phyloP scores from a whole-genome alignment of 176 grass and related monocot genomes.

The Typha latifolia region DNA sequence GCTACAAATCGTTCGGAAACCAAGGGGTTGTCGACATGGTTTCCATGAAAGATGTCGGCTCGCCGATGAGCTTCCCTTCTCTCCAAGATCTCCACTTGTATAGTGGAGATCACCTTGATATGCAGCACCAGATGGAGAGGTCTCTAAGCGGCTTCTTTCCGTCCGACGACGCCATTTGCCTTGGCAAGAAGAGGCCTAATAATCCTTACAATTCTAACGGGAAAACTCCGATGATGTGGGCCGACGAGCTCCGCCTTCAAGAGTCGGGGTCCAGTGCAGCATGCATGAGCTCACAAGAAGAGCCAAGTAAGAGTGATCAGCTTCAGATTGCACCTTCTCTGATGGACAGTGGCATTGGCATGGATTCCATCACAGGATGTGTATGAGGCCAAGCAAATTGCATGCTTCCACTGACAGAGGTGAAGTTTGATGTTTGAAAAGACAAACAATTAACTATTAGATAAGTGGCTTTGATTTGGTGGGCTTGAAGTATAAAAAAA shows the following conservation, averaged over 20 bases:
- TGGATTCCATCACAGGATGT: constrained; percentile 5
- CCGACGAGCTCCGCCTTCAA: constrained; percentile 14
- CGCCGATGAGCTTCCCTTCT: constrained; percentile 12
- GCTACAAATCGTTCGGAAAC: constrained; percentile 4
- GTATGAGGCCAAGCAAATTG: constrained; percentile 15
- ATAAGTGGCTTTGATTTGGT: not conserved
- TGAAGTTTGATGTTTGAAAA: not conserved
- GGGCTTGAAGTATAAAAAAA: no score
- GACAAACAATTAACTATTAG: not conserved
- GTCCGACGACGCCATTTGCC: not conserved
- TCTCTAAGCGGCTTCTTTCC: not conserved
- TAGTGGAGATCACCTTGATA: constrained; percentile 17
- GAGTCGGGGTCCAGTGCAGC: not conserved
- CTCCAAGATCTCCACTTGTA: constrained; percentile 28
- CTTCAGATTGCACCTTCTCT: not conserved
- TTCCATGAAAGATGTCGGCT: not conserved
- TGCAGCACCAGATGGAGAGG: constrained; percentile 11
- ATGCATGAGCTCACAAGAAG: constrained; percentile 5
- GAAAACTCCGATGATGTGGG: constrained; percentile 4
- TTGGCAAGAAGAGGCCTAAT: constrained; percentile 1
- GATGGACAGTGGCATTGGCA: not conserved
- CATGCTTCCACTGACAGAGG: not conserved
- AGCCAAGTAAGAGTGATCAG: not conserved
- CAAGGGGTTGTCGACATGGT: not conserved
- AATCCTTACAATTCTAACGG: constrained; percentile 5